Base-by-base conservation (phyloP, 2,329 filamentous ascomycete genomes). In the Paraphaeosphaeria minitans region DNA sequence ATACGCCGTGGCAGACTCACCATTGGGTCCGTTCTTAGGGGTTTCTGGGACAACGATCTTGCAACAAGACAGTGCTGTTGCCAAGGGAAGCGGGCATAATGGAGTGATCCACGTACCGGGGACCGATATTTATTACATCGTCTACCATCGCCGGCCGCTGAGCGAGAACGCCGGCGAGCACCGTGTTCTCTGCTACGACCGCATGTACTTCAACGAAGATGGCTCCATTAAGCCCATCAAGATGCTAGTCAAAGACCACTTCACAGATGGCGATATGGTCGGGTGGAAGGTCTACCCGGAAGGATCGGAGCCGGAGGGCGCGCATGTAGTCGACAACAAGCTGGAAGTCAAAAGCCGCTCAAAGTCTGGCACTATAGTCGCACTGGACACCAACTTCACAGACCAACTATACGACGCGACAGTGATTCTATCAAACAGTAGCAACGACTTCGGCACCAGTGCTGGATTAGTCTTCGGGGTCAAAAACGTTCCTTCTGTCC, bases 181-280 rank as follows among this genome's bases (percentile, higher is more conserved):
- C 24, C 48, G 55, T 1, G 55, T 53, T 6, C 31, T 57, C n/a
- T 52, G 48, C 24, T 57, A 57, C 33, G 55, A 57, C 27, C 55
- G 55, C 27, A 48, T 57, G 55, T 53, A 57, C 27, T 57, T 57
- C 43, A 53, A 48, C 24, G 41, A 52, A 42, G 50, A 57, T 29
- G 55, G 55, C 4, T 42, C 42, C 22, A 57, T 57, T 19, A 31
- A 49, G 31, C 48, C 48, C 12, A 42, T 57, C 10, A 46, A 53
- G 22, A 57, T 57, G 55, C 24, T 53, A 16, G 55, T 57, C 31
- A 57, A 57, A 48, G 55, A 57, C 31, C 43, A 53, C 24, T 57
- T 57, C 39, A 49, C 42, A 3, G 55, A 57, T 46, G 55, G 49
- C 16, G 35, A 57, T 48, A 47, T 57, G 24, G 27, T 42, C n/a